Percentiles rank a stretch among this genome's conserved stretches.
Evolutionary conservation across 805 yeast species (phyloP).

Genomic region (Saccharomycopsis fibuligera): DNA sequence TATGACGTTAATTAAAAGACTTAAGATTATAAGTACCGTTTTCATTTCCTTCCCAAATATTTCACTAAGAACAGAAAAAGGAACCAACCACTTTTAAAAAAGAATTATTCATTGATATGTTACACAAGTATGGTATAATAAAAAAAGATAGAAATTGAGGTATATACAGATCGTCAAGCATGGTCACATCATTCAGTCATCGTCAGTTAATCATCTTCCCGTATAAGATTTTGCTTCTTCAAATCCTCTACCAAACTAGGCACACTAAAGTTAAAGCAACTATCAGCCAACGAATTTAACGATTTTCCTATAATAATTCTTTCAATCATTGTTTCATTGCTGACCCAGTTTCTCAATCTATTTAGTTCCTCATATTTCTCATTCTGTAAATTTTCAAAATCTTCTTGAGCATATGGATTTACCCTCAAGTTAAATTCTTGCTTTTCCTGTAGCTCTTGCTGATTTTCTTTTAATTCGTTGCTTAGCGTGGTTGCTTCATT

Average conservation of each 20-base stretch:
- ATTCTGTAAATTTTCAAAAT: conserved; percentile 1
- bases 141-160: too few species aligned
- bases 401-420: conserved; percentile 18
- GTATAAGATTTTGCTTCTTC: not conserved
- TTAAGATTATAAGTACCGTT: too few species aligned
- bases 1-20: too few species aligned
- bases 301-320: conserved; percentile 11
- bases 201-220: too few species aligned
- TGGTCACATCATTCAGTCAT: too few species aligned
- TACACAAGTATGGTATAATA: too few species aligned
- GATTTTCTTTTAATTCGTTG: not conserved
- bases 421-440: conserved; percentile 11
- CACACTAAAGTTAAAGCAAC: not conserved
- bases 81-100: too few species aligned
- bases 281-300: conserved; percentile 7
- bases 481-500: not conserved
- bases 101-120: too few species aligned
- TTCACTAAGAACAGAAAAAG: too few species aligned
- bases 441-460: not conserved
- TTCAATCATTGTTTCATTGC: conserved; percentile 12
- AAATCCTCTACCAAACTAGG: not conserved
- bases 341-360: conserved; percentile 10
- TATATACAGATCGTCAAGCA: too few species aligned
- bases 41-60: too few species aligned
- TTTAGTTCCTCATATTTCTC: not conserved